These are phyloP conservation scores for Suillus luteus DNA, from an alignment of 768 basidiomycete genomes.

Conservation along the genomic window DNA sequence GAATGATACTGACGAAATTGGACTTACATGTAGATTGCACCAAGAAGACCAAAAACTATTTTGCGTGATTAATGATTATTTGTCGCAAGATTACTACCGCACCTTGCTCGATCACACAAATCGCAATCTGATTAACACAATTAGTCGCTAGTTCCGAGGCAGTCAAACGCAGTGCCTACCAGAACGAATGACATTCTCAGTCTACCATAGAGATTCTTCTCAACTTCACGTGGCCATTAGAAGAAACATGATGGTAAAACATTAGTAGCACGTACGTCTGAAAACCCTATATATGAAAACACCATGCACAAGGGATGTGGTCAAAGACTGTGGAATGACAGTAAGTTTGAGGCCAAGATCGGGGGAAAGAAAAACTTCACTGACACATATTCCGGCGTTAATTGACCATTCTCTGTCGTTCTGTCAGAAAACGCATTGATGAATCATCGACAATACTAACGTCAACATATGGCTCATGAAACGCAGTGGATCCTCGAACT, in stretches of 20 bases:
- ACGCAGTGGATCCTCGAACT: neutral
- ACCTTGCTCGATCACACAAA: slow-evolving; percentile 1
- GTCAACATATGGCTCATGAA: neutral
- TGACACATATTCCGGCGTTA: neutral
- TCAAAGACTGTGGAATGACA: neutral
- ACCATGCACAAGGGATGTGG: neutral
- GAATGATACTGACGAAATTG: neutral
- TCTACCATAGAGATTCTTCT: neutral
- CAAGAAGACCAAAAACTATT: neutral
- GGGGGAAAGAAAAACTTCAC: neutral
- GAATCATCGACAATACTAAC: neutral
- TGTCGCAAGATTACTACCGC: neutral
- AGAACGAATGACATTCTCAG: neutral
- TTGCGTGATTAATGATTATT: neutral
- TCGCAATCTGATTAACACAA: neutral
- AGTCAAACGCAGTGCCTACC: neutral
- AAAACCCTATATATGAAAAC: neutral
- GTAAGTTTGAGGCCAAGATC: neutral
- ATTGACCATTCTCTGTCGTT: neutral
- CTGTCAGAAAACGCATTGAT: neutral
- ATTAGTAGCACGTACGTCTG: too few species aligned
- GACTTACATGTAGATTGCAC: neutral
- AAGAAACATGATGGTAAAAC: too few species aligned
- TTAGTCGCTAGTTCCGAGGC: neutral
- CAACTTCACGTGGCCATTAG: neutral